phyloP scores from a whole-genome alignment of 495 filamentous ascomycete species.

The Tetracladium marchalianum region DNA sequence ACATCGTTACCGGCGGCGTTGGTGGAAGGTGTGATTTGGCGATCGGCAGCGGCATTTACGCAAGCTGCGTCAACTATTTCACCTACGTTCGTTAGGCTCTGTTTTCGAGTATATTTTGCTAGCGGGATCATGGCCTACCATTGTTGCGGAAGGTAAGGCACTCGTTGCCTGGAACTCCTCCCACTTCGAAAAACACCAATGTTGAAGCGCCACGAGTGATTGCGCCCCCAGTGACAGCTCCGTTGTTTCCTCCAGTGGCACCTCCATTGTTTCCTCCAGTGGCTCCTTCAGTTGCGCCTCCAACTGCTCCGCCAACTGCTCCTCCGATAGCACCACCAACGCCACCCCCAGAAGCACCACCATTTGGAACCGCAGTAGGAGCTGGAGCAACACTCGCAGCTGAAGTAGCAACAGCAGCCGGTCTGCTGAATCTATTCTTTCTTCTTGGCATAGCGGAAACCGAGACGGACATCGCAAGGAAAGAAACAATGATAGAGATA shows the following conservation, averaged over 20 bases:
- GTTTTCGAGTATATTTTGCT: neutral
- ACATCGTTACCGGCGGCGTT: conserved; percentile 12
- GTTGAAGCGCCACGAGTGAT: conserved; percentile 9
- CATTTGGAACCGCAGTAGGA: too few species aligned
- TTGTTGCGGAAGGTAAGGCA: conserved; percentile 27
- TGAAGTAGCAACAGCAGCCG: too few species aligned
- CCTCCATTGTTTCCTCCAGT: neutral
- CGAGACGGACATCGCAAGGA: conserved; percentile 23
- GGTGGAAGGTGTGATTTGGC: conserved; percentile 26
- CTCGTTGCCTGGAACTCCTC: conserved; percentile 23
- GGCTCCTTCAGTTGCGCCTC: too few species aligned
- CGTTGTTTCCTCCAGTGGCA: neutral
- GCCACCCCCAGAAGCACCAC: too few species aligned
- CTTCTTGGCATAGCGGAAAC: too few species aligned
- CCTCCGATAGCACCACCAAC: too few species aligned
- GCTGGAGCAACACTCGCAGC: too few species aligned
- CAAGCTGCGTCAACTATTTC: conserved; percentile 26
- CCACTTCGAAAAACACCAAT: conserved; percentile 22
- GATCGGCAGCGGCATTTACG: conserved; percentile 21
- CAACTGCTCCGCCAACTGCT: too few species aligned
- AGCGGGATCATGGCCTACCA: conserved; percentile 7
- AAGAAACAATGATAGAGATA: conserved; percentile 25
- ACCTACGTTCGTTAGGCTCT: conserved; percentile 12
- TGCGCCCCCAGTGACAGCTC: neutral
- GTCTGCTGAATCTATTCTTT: too few species aligned